Percentiles rank a stretch among this genome's conserved stretches.
These are phyloP conservation scores for Hypoxylon fragiforme DNA, from an alignment of 495 filamentous ascomycete species.

Conservation along the genomic window DNA sequence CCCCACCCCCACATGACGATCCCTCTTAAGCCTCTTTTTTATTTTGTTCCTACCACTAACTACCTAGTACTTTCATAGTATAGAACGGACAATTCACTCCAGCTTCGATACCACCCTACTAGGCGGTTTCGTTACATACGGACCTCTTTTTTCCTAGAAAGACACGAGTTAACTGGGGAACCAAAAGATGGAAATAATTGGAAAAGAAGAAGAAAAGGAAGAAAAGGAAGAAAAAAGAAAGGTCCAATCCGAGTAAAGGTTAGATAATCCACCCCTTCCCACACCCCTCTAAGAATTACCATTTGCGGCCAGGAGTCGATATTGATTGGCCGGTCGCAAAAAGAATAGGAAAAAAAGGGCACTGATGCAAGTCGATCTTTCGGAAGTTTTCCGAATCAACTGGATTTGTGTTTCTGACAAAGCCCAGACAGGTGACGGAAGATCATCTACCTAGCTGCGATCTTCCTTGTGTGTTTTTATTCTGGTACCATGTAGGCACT, in stretches of 20 bases:
- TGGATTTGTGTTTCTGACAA: slow-evolving; percentile 17
- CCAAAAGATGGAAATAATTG: slow-evolving; percentile 4
- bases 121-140: no score
- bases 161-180: slow-evolving; percentile 10
- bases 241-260: no score
- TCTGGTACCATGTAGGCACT: no score
- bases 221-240: background rate
- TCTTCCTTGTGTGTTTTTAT: slow-evolving; percentile 23
- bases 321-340: slow-evolving; percentile 36
- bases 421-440: slow-evolving; percentile 1
- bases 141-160: slow-evolving; percentile 2
- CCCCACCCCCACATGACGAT: slow-evolving; percentile 12
- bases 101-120: slow-evolving; percentile 1
- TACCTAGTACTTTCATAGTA: no score
- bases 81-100: slow-evolving; percentile 2
- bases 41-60: no score
- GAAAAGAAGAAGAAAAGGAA: slow-evolving; percentile 5
- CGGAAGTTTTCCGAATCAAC: slow-evolving; percentile 30
- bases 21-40: background rate
- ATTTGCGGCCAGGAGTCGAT: slow-evolving; percentile 27
- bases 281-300: slow-evolving; percentile 19
- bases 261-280: no score
- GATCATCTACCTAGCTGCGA: slow-evolving; percentile 23
- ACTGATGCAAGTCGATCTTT: slow-evolving; percentile 36
- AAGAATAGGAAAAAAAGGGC: no score